Conservation (phyloP, 2,329 filamentous ascomycete species). For the Fusarium sp. region DNA sequence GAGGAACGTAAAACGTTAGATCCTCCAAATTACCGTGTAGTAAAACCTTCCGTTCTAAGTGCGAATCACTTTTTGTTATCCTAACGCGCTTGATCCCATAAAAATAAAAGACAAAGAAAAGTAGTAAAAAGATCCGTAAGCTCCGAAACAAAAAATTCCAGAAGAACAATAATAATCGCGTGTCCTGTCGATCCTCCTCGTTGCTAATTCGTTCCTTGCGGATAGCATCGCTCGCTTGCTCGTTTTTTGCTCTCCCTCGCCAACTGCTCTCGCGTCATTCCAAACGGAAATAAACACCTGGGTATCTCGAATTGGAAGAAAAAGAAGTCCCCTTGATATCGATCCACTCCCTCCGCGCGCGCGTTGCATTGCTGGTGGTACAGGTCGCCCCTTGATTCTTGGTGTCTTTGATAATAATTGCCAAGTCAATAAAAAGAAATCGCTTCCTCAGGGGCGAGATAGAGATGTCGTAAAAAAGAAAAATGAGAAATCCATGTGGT, state of each 20-base stretch:
- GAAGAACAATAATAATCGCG: slow-evolving; percentile 20
- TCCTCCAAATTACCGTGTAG: slow-evolving; percentile 47
- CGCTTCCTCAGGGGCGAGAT: slow-evolving; percentile 39
- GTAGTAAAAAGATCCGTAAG: slow-evolving; percentile 25
- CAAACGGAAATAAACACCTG: slow-evolving; percentile 47
- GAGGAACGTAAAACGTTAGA: slow-evolving; percentile 36
- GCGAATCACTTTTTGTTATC: slow-evolving; percentile 47
- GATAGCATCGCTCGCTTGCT: slow-evolving; percentile 23
- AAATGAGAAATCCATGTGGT: slow-evolving; percentile 39
- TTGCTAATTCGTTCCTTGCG: slow-evolving; percentile 13
- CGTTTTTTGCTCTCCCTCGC: slow-evolving; percentile 32
- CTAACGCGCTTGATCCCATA: slow-evolving; percentile 35
- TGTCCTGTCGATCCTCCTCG: slow-evolving; percentile 29
- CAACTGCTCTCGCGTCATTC: slow-evolving; percentile 47
- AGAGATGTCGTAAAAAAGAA: slow-evolving; percentile 40
- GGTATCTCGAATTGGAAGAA: slow-evolving; percentile 54
- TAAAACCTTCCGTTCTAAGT: slow-evolving; percentile 45
- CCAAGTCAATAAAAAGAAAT: slow-evolving; percentile 44
- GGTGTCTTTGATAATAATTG: slow-evolving; percentile 40
- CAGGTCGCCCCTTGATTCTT: slow-evolving; percentile 48
- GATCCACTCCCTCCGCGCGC: slow-evolving; percentile 44
- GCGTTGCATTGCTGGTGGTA: slow-evolving; percentile 48
- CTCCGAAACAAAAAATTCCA: slow-evolving; percentile 30
- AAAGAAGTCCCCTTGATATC: slow-evolving; percentile 46
- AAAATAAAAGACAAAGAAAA: slow-evolving; percentile 6